Conservation (phyloP, 768 basidiomycete species). For the Pisolithus albus region DNA sequence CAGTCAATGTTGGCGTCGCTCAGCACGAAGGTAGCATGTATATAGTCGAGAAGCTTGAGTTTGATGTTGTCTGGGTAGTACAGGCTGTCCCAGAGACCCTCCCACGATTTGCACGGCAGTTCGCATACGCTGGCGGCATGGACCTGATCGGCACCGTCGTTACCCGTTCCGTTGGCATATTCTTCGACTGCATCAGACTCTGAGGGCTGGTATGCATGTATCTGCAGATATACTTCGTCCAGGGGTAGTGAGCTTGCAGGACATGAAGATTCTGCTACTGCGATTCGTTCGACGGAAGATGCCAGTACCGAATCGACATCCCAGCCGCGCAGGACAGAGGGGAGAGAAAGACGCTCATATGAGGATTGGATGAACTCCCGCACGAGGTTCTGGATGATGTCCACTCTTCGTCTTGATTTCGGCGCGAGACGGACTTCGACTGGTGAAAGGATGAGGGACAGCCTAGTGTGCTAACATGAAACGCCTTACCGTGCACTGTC, state of each 20-base stretch:
- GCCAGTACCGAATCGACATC: constrained; percentile 64
- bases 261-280: constrained; percentile 63
- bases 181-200: constrained; percentile 67
- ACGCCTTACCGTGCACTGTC: constrained; percentile 58
- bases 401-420: constrained; percentile 65
- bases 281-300: constrained; percentile 69
- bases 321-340: constrained; percentile 74
- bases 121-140: constrained; percentile 89
- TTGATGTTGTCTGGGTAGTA: constrained; percentile 85
- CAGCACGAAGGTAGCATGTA: constrained; percentile 89
- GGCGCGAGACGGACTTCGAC: constrained; percentile 80
- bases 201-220: constrained; percentile 84
- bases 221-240: constrained; percentile 57
- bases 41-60: constrained; percentile 83
- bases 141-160: constrained; percentile 56
- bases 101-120: constrained; percentile 75
- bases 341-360: constrained; percentile 60
- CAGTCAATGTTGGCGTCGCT: constrained; percentile 84
- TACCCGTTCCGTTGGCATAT: constrained; percentile 51
- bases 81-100: constrained; percentile 90
- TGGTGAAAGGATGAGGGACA: constrained; percentile 20
- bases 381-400: constrained; percentile 63
- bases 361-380: constrained; percentile 47
- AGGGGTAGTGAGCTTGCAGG: constrained; percentile 48
- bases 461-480: background rate